Base-by-base conservation (phyloP, 345 rosid species). In the Aquilaria malaccensis region DNA sequence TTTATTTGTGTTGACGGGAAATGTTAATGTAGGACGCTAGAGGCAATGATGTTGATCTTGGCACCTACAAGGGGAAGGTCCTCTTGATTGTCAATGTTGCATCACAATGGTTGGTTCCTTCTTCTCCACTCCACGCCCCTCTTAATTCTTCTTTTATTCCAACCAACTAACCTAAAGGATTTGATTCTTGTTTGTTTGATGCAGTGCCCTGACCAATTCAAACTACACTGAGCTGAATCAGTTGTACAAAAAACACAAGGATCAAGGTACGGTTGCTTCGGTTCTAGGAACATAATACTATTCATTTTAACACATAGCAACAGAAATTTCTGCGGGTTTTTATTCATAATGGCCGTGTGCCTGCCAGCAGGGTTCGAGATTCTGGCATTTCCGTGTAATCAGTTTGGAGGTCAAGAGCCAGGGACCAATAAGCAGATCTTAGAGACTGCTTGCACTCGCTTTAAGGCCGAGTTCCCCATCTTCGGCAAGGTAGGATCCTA, bases 71-170 rank as follows among this genome's bases (percentile, higher is more conserved):
- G 76, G 97, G 83, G 54, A 90, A 87, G 81, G 96, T 77, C 50
- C 89, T 90, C 65, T 61, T 90, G 68, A 77, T 90, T 59, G 93
- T 90, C 76, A 90, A 90, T 70, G 97, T 90, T 62, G 97, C 97
- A 70, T 90, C 97, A 6, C 88, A 87, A 62, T 90, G 96, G 97
- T 90, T 67, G 13, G 41, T 11, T 14, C 10, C 2, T 11, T 67
- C 49, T 33, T 33, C 30, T 37, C 7, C 43, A 41, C 6, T 29
- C 33, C 30, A 7, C 7, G 3, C 0, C 7, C 43, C 43, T 37
- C 3, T 0, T 37, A 5, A 2, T 11, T 13, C 43, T 62, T 41
- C 9, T 45, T 50, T 50, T 50, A 6, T 50, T 50, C 54, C 54
- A 50, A 22, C 10, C 59, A 33, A 46, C 15, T 33, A 10, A 13